Conservation (phyloP, 1,139 yeast genomes). For the Zygosaccharomyces pseudobailii region DNA sequence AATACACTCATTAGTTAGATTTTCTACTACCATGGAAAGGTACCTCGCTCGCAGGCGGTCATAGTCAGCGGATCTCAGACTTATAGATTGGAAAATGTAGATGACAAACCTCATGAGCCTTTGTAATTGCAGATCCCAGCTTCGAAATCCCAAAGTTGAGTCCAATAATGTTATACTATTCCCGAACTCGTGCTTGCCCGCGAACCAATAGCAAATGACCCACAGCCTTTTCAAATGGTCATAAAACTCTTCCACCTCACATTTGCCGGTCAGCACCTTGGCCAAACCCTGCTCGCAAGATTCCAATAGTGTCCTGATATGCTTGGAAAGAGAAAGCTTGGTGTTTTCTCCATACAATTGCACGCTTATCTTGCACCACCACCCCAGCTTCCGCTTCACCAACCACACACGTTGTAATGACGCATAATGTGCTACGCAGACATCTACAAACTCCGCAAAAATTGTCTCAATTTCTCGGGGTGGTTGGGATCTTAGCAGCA, state of each 20-base stretch:
- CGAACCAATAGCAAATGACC: slow-evolving; percentile 26
- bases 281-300: slow-evolving; percentile 15
- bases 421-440: slow-evolving; percentile 17
- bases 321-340: slow-evolving; percentile 15
- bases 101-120: slow-evolving; percentile 23
- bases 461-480: slow-evolving; percentile 18
- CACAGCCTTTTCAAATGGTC: slow-evolving; percentile 16
- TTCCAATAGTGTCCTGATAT: slow-evolving; percentile 9
- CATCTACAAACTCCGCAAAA: slow-evolving; percentile 16
- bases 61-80: slow-evolving; percentile 6
- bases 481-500: slow-evolving; percentile 23
- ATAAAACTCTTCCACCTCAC: slow-evolving; percentile 12
- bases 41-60: slow-evolving; percentile 15
- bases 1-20: slow-evolving; percentile 8
- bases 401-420: slow-evolving; percentile 23
- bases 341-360: slow-evolving; percentile 15
- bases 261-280: slow-evolving; percentile 15
- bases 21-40: slow-evolving; percentile 16
- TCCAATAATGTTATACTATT: slow-evolving; percentile 14
- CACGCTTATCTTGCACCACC: slow-evolving; percentile 21
- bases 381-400: slow-evolving; percentile 21
- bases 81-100: slow-evolving; percentile 23
- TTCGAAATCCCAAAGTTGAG: slow-evolving; percentile 17
- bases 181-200: slow-evolving; percentile 15
- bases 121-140: slow-evolving; percentile 27